A percentile compares a stretch with the other conserved stretches of the same genome.
Conservation (phyloP, 2,329 filamentous ascomycete species). For the Arthrobotrys conoides region DNA sequence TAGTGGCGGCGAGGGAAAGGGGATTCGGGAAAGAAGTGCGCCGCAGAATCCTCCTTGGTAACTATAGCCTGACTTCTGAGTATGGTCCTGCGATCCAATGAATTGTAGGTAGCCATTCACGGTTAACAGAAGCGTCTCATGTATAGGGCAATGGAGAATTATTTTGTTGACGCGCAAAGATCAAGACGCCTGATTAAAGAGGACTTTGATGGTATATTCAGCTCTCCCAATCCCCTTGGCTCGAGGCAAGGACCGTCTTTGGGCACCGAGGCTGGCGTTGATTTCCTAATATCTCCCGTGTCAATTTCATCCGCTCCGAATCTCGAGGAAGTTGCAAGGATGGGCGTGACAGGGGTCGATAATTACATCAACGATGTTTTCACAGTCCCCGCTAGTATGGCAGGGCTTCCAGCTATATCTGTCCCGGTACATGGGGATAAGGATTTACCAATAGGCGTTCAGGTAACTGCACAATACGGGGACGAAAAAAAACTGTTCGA, state of each 20-base stretch:
- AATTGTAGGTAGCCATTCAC: not conserved
- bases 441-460: slow-evolving; percentile 74
- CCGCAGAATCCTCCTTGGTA: slow-evolving; percentile 87
- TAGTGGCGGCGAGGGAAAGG: slow-evolving; percentile 76
- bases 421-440: slow-evolving; percentile 74
- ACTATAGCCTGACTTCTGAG: slow-evolving; percentile 88
- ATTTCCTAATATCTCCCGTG: slow-evolving; percentile 89
- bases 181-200: slow-evolving; percentile 84
- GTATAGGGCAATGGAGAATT: slow-evolving; percentile 83
- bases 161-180: slow-evolving; percentile 93
- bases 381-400: slow-evolving; percentile 93
- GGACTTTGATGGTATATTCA: slow-evolving; percentile 88
- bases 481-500: slow-evolving; percentile 77
- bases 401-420: slow-evolving; percentile 89
- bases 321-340: slow-evolving; percentile 72
- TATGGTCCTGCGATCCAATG: slow-evolving; percentile 2
- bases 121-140: not conserved
- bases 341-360: slow-evolving; percentile 73
- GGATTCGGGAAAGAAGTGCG: slow-evolving; percentile 89
- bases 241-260: slow-evolving; percentile 70
- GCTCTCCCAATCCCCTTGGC: slow-evolving; percentile 77
- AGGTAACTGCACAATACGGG: slow-evolving; percentile 85
- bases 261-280: slow-evolving; percentile 75
- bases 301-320: slow-evolving; percentile 81
- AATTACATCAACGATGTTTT: slow-evolving; percentile 94